Evolutionary conservation across 2,329 filamentous ascomycete genomes (phyloP).

Genomic region (Fusarium nodosum): DNA sequence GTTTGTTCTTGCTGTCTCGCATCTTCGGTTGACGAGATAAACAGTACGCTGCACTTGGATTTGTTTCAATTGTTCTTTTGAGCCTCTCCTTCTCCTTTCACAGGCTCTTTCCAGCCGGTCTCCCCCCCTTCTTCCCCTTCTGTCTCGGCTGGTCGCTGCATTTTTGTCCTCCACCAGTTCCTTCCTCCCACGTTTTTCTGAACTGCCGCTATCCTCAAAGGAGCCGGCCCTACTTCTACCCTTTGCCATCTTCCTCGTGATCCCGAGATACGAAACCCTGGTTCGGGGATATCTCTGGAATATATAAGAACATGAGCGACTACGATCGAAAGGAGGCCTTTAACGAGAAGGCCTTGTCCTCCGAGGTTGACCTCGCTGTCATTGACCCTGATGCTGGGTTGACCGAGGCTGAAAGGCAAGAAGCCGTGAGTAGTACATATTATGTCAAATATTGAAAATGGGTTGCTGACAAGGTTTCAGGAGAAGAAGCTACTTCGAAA

Average conservation of each 20-base stretch:
- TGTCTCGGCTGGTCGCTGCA: conserved; percentile 44
- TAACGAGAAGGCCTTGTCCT: conserved; percentile 51
- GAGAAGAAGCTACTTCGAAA: conserved; percentile 73
- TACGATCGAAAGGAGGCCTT: conserved; percentile 50
- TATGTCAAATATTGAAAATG: background rate
- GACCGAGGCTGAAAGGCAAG: conserved; percentile 71
- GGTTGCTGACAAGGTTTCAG: conserved; percentile 55
- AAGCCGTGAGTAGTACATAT: conserved; percentile 64
- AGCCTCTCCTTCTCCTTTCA: conserved; percentile 21
- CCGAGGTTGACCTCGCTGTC: conserved; percentile 47
- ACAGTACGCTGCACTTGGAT: conserved; percentile 10
- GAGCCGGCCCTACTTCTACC: conserved; percentile 25
- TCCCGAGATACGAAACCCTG: conserved; percentile 12
- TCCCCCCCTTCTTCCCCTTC: conserved; percentile 15
- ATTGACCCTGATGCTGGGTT: conserved; percentile 70
- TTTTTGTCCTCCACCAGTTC: conserved; percentile 40
- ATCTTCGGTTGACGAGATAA: conserved; percentile 37
- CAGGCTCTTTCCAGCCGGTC: background rate
- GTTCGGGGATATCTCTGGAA: background rate
- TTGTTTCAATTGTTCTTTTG: conserved; percentile 8
- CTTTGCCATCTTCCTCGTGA: conserved; percentile 20
- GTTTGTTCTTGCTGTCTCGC: conserved; percentile 41
- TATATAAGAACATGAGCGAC: conserved; percentile 52
- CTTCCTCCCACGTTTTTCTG: conserved; percentile 43
- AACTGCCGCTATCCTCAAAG: conserved; percentile 23